These are phyloP conservation scores for Aspergillus ellipticus DNA, from an alignment of 495 filamentous ascomycete species.

Conservation along the genomic window DNA sequence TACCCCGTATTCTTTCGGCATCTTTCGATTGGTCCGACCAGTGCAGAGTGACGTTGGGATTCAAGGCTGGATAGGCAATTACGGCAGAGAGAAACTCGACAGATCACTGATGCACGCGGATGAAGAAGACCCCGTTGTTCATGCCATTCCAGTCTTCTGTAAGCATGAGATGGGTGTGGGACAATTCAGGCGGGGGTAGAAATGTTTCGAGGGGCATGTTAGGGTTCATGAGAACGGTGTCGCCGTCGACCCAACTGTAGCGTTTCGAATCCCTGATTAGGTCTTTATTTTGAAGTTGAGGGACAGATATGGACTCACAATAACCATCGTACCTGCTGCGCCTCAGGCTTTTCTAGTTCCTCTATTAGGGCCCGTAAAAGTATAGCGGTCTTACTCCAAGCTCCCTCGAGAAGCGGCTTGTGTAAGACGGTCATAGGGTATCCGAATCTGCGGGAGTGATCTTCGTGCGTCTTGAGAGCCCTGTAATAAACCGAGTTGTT, in stretches of 20 bases:
- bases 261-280: neutral
- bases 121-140: constrained; percentile 53
- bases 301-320: constrained; percentile 28
- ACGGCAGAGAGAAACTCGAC: constrained; percentile 45
- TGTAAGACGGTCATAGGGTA: constrained; percentile 18
- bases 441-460: constrained; percentile 12
- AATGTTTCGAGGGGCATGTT: constrained; percentile 50
- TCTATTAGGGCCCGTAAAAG: constrained; percentile 43
- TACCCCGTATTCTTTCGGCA: no score
- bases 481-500: constrained; percentile 17
- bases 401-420: constrained; percentile 14
- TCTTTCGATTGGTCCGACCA: constrained; percentile 39
- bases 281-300: neutral
- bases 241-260: constrained; percentile 48
- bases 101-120: constrained; percentile 47
- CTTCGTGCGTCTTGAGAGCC: constrained; percentile 17
- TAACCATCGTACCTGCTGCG: constrained; percentile 47
- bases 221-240: constrained; percentile 51
- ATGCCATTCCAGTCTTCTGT: constrained; percentile 52
- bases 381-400: constrained; percentile 49
- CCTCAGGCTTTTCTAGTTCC: constrained; percentile 48
- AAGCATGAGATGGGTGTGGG: constrained; percentile 44
- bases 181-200: constrained; percentile 44
- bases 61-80: constrained; percentile 40
- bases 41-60: constrained; percentile 30